phyloP scores from a whole-genome alignment of 148 eudicot species.

The Amaranthus hypochondriacus region DNA sequence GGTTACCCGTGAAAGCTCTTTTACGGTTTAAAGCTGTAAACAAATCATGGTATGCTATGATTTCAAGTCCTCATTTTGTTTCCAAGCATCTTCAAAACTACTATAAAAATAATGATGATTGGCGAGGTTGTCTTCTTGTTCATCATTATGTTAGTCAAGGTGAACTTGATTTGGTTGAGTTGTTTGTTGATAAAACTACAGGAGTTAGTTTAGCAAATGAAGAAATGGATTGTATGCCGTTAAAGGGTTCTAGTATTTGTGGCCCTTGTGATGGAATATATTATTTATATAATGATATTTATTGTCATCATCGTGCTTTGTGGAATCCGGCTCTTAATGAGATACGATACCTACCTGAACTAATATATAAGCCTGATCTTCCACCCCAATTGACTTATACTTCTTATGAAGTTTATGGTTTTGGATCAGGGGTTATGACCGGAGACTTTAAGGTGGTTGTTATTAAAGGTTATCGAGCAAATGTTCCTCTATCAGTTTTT shows the following conservation, averaged over 20 bases:
- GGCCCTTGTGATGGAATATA: constrained; percentile 11
- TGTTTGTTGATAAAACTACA: constrained; percentile 1
- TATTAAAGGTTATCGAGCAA: not conserved
- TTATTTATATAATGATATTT: not conserved
- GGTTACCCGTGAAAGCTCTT: constrained; percentile 2
- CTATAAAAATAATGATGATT: not conserved
- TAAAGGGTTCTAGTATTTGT: not conserved
- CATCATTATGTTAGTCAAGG: too few relatives aligned
- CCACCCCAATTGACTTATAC: not conserved
- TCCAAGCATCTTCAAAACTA: constrained; percentile 8
- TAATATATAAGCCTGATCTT: not conserved
- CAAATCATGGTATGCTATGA: constrained; percentile 9
- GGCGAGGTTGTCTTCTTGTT: not conserved
- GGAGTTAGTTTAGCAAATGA: not conserved
- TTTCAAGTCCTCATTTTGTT: not conserved
- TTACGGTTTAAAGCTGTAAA: not conserved
- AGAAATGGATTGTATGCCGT: not conserved
- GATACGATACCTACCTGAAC: not conserved
- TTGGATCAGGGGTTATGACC: not conserved
- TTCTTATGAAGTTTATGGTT: not conserved
- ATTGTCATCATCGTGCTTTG: not conserved
- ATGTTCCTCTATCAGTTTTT: too few relatives aligned
- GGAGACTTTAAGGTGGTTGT: constrained; percentile 11
- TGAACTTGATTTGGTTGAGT: not conserved
- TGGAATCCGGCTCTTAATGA: not conserved